Evolutionary conservation across 164 flowering plant genomes (phyloP).

Genomic region (Magnolia officinalis): DNA sequence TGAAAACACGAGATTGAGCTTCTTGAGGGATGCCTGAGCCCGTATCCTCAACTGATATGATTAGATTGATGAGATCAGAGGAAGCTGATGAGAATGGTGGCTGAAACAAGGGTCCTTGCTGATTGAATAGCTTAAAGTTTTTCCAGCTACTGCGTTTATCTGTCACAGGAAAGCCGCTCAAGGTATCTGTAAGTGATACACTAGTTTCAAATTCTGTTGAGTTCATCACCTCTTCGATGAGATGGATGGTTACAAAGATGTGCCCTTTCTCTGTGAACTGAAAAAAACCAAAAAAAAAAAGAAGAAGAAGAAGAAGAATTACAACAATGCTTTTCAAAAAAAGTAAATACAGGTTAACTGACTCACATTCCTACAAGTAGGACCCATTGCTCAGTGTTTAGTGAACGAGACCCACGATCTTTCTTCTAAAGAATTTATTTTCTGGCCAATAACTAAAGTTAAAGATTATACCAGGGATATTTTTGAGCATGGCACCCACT

Average conservation of each 20-base stretch:
- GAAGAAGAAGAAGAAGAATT: too few relatives aligned
- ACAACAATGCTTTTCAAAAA: background rate
- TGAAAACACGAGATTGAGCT: conserved; percentile 78
- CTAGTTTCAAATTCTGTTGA: conserved; percentile 48
- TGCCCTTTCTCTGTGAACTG: conserved; percentile 97
- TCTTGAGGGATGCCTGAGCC: conserved; percentile 86
- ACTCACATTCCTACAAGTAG: background rate
- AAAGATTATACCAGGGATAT: too few relatives aligned
- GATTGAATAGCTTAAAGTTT: conserved; percentile 49
- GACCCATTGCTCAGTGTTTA: too few relatives aligned
- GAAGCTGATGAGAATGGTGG: conserved; percentile 24
- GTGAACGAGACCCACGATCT: too few relatives aligned
- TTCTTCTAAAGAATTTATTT: background rate
- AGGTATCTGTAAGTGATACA: conserved; percentile 42
- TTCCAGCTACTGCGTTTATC: conserved; percentile 74
- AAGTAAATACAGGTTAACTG: background rate
- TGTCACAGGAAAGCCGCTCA: conserved; percentile 85
- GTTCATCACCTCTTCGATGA: conserved; percentile 67
- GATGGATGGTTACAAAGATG: conserved; percentile 78
- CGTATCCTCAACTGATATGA: conserved; percentile 93
- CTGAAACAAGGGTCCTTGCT: conserved; percentile 30
- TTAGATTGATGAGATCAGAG: conserved; percentile 48
- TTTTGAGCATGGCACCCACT: background rate
- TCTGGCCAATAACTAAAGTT: background rate
- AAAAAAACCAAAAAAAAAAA: background rate